phyloP scores from a whole-genome alignment of 2,329 filamentous ascomycete genomes.

The Calonectria pseudoreteaudii region DNA sequence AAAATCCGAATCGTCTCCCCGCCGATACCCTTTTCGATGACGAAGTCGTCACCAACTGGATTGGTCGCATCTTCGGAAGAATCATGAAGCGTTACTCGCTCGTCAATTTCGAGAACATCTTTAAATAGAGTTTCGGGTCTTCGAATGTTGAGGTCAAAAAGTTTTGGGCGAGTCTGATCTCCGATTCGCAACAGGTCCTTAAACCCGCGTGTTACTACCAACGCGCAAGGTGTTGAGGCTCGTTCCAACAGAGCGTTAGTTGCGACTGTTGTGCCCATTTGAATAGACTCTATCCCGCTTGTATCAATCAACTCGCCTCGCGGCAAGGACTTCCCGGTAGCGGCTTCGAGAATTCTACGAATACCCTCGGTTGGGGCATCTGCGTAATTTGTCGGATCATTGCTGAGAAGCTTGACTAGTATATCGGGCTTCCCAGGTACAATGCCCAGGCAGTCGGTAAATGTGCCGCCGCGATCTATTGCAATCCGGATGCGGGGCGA shows the following conservation, averaged over 20 bases:
- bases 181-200: conserved; percentile 86
- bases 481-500: conserved; percentile 43
- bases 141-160: conserved; percentile 89
- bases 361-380: conserved; percentile 81
- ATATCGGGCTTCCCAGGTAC: conserved; percentile 75
- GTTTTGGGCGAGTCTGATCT: conserved; percentile 89
- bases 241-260: conserved; percentile 80
- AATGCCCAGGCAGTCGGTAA: conserved; percentile 78
- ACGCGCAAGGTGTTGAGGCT: conserved; percentile 76
- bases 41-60: conserved; percentile 46
- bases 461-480: conserved; percentile 61
- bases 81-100: conserved; percentile 87
- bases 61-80: conserved; percentile 71
- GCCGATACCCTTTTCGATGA: conserved; percentile 74
- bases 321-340: conserved; percentile 45
- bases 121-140: conserved; percentile 87
- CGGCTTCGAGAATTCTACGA: conserved; percentile 54
- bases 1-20: conserved; percentile 76
- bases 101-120: conserved; percentile 85
- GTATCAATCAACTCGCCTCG: conserved; percentile 48
- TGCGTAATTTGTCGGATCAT: conserved; percentile 76
- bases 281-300: conserved; percentile 68
- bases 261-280: conserved; percentile 82
- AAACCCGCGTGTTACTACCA: conserved; percentile 76
- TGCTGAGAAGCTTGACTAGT: conserved; percentile 78